Conservation (phyloP, 1,284 basidiomycete species). For the Sutorius eximius region DNA sequence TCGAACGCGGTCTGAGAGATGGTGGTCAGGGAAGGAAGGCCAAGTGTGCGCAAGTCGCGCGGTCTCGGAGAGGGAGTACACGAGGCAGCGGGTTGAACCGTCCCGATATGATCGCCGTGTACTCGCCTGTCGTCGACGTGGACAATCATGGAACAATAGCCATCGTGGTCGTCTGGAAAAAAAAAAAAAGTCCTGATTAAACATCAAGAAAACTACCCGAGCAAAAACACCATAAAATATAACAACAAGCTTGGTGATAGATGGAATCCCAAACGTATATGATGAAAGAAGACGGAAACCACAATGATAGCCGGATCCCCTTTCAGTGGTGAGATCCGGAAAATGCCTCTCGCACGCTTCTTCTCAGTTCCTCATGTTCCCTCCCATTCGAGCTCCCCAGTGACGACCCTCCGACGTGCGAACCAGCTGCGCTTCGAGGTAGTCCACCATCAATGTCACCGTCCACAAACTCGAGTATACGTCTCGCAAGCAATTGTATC, state of each 20-base stretch:
- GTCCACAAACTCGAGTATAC: constrained; percentile 86
- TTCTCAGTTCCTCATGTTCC: constrained; percentile 75
- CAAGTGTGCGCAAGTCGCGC: constrained; percentile 9
- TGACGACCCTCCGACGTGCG: constrained; percentile 66
- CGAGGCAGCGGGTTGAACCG: constrained; percentile 22
- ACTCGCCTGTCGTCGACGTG: not conserved
- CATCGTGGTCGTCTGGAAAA: too few species aligned
- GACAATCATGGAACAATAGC: constrained; percentile 1
- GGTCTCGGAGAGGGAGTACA: constrained; percentile 23
- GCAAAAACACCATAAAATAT: constrained; percentile 23
- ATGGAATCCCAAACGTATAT: constrained; percentile 2
- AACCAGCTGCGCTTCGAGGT: constrained; percentile 59
- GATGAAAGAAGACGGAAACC: not conserved
- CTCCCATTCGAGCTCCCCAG: constrained; percentile 54
- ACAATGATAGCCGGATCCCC: not conserved
- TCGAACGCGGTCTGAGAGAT: constrained; percentile 5
- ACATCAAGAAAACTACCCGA: constrained; percentile 14
- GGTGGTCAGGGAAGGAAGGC: constrained; percentile 7
- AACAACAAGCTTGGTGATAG: constrained; percentile 7
- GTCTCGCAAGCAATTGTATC: constrained; percentile 80
- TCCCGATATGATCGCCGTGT: constrained; percentile 8
- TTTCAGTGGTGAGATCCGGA: constrained; percentile 50
- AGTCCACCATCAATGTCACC: constrained; percentile 59
- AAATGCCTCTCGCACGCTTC: constrained; percentile 79
- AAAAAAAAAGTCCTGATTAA: constrained; percentile 1